These are phyloP conservation scores for Penicillium digitatum DNA, from an alignment of 2,329 filamentous ascomycete genomes.

Conservation along the genomic window DNA sequence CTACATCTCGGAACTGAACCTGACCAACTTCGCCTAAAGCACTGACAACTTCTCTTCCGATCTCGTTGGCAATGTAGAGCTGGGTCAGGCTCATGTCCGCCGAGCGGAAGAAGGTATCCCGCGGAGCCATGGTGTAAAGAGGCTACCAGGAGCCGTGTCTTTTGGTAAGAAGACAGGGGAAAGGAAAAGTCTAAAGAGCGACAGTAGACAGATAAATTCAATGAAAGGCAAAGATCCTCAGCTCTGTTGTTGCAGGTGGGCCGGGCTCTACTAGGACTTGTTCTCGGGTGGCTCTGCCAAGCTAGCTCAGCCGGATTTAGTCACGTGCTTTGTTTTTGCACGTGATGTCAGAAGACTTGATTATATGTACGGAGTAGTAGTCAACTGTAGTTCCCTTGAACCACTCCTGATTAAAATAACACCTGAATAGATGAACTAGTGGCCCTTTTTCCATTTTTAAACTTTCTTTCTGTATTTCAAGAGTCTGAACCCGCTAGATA, in stretches of 20 bases:
- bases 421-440: neutral
- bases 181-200: slow-evolving; percentile 3
- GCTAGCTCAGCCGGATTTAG: slow-evolving; percentile 22
- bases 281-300: slow-evolving; percentile 9
- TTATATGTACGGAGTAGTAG: no score
- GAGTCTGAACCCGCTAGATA: neutral
- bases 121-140: slow-evolving; percentile 53
- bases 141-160: slow-evolving; percentile 22
- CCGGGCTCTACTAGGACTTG: neutral
- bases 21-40: slow-evolving; percentile 92
- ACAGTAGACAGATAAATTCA: slow-evolving; percentile 7
- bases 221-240: slow-evolving; percentile 17
- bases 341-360: neutral
- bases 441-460: neutral
- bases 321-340: slow-evolving; percentile 9
- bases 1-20: slow-evolving; percentile 95
- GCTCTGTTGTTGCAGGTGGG: neutral
- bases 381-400: neutral
- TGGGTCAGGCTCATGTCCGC: slow-evolving; percentile 99
- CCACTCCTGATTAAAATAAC: neutral
- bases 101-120: slow-evolving; percentile 98
- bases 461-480: neutral
- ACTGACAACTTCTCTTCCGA: slow-evolving; percentile 94
- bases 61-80: slow-evolving; percentile 98
- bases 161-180: slow-evolving; percentile 17